phyloP scores from a whole-genome alignment of 1,284 basidiomycete species.

The Mycosarcoma mackinlayi region DNA sequence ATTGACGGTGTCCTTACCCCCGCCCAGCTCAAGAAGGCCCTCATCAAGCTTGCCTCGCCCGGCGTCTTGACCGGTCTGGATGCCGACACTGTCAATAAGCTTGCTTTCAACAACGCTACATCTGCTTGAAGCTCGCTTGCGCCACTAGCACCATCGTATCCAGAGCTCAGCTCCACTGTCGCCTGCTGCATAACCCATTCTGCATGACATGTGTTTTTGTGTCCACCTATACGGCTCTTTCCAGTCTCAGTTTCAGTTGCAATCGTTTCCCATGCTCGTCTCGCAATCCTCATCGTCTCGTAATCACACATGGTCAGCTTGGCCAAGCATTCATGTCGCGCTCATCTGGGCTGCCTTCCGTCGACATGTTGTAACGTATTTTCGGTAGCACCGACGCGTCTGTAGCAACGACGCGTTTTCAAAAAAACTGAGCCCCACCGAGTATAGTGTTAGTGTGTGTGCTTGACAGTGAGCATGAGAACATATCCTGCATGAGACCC shows the following conservation, averaged over 20 bases:
- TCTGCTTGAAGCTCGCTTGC: slow-evolving; percentile 13
- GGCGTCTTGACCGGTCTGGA: slow-evolving; percentile 71
- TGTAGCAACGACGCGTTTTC: no score
- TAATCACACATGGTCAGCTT: slow-evolving; percentile 1
- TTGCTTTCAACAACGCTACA: slow-evolving; percentile 67
- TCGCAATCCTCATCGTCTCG: slow-evolving; percentile 9
- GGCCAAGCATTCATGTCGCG: background rate
- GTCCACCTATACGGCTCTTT: background rate
- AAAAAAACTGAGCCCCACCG: no score
- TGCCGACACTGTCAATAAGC: slow-evolving; percentile 61
- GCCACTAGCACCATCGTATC: no score
- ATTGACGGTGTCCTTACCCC: slow-evolving; percentile 72
- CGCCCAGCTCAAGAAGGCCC: slow-evolving; percentile 78
- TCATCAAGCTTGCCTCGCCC: slow-evolving; percentile 75
- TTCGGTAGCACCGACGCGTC: no score
- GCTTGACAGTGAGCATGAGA: no score
- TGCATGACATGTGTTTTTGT: slow-evolving; percentile 45
- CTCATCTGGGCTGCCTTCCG: background rate
- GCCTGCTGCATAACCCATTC: slow-evolving; percentile 17
- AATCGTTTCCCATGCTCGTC: slow-evolving; percentile 7
- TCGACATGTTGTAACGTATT: slow-evolving; percentile 5
- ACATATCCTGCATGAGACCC: no score
- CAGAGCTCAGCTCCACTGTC: slow-evolving; percentile 36
- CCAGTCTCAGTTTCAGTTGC: slow-evolving; percentile 19
- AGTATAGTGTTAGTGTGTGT: no score